Conservation (phyloP, 2,329 filamentous ascomycete genomes). For the Phoma herbarum region DNA sequence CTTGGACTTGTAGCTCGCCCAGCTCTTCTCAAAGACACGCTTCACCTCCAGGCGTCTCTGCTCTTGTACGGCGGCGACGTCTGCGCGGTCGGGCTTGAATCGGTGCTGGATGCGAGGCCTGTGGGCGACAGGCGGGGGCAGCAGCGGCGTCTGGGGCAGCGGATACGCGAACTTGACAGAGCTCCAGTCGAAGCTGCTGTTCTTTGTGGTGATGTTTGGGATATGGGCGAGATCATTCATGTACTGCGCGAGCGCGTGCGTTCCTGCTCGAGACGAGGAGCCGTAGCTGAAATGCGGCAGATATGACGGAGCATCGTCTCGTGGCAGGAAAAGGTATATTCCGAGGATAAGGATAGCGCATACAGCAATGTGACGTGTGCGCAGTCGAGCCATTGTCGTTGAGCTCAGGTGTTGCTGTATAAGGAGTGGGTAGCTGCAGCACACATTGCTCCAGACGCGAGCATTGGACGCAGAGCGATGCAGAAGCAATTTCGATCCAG, state of each 20-base stretch:
- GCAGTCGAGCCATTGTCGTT: constrained; percentile 40
- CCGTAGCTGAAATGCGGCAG: constrained; percentile 12
- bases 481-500: constrained; percentile 3
- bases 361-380: constrained; percentile 38
- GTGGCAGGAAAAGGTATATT: constrained; percentile 40
- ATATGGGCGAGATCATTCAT: constrained; percentile 43
- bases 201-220: constrained; percentile 34
- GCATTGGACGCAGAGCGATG: constrained; percentile 3
- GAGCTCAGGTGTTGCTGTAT: constrained; percentile 17
- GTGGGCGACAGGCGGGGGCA: constrained; percentile 38
- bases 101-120: constrained; percentile 48
- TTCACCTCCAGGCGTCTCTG: constrained; percentile 39
- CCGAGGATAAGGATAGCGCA: constrained; percentile 39
- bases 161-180: constrained; percentile 41
- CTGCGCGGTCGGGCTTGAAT: constrained; percentile 33
- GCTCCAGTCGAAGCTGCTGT: constrained; percentile 47
- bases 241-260: constrained; percentile 37
- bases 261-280: constrained; percentile 27
- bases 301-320: constrained; percentile 23
- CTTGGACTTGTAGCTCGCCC: constrained; percentile 67
- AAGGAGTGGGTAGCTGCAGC: constrained; percentile 6
- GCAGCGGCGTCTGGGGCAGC: constrained; percentile 36
- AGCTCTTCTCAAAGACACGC: constrained; percentile 51
- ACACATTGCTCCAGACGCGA: constrained; percentile 20
- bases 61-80: constrained; percentile 35